Base-by-base conservation (phyloP, 2,329 filamentous ascomycete species). In the Aspergillus clavatus region DNA sequence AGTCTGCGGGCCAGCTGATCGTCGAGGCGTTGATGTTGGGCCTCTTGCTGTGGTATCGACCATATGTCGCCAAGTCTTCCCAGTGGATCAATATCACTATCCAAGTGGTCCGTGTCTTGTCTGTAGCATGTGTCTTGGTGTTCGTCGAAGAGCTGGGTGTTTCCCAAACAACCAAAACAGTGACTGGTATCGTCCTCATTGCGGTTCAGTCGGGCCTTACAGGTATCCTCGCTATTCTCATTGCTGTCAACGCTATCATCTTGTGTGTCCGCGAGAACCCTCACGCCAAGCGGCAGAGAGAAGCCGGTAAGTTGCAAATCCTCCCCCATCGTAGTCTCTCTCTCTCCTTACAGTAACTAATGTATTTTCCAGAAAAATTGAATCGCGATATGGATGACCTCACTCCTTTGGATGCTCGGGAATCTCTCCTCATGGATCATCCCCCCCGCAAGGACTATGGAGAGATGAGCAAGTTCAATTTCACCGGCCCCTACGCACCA, bases 51-150 rank as follows among this genome's bases (percentile, higher is more conserved):
- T 96, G 89, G 87, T 81, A 80, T 56, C 82, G 89, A 12, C 93
- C 93, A 1, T 98, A 86, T 64, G 86, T 89, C 66, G 84, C 88
- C 60, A 88, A 84, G 64, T 89, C 89, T 5, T 82, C 87, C 56
- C 95, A 94, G 70, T 81, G 93, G 69, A 89, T 98, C 77, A 96
- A 96, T 72, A 90, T 95, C 60, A 74, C 82, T 61, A 96, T 97
- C 58, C 89, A 95, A 67, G 77, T 87, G 28, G 89, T 96, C 14
- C 87, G 93, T 35, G 86, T 95, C 10, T 72, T 96, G 40, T 96
- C 91, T 0, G 86, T 96, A 5, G 78, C 81, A 43, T 95, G 90
- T 71, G 88, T 97, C 57, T 72, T 98, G 54, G 77, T 97, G 41
- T 98, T 97, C 59, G 91, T 97, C 22, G 86, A 97, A 63, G 85